Evolutionary conservation across 129 eudicot genomes (phyloP).

Genomic region (Sambucus nigra): DNA sequence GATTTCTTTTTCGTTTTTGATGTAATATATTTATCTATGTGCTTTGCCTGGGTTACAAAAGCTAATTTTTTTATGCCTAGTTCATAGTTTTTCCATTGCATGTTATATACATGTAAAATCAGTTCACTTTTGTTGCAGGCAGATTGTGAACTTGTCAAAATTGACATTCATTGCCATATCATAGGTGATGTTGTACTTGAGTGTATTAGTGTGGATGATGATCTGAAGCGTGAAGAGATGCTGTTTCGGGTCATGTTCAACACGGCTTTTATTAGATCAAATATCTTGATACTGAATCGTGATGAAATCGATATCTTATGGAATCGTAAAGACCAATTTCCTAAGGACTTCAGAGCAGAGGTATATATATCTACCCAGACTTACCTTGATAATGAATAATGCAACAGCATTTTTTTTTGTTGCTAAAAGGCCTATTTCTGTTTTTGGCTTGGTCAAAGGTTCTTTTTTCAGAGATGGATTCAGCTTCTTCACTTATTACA

Average conservation of each 20-base stretch:
- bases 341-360: constrained; percentile 66
- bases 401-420: not conserved
- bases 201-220: constrained; percentile 55
- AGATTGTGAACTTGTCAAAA: constrained; percentile 61
- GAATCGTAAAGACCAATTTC: constrained; percentile 52
- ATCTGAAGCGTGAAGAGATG: constrained; percentile 48
- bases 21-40: not conserved
- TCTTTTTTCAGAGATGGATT: constrained; percentile 75
- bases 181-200: constrained; percentile 90
- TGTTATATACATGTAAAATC: not conserved
- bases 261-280: constrained; percentile 81
- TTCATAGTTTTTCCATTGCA: no score
- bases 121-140: constrained; percentile 39
- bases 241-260: constrained; percentile 83
- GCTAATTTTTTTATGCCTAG: no score
- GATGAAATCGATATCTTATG: constrained; percentile 69
- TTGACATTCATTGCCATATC: constrained; percentile 66
- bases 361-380: constrained; percentile 23
- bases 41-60: constrained; percentile 6
- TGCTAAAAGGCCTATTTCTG: not conserved
- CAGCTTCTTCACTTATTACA: constrained; percentile 30
- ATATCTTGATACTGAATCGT: constrained; percentile 62
- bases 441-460: constrained; percentile 40
- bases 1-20: constrained; percentile 3
- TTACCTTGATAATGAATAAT: not conserved